Percentiles rank a stretch among this genome's conserved stretches.
phyloP scores from a whole-genome alignment of 2,329 filamentous ascomycete genomes.

The Helotiales sp. region DNA sequence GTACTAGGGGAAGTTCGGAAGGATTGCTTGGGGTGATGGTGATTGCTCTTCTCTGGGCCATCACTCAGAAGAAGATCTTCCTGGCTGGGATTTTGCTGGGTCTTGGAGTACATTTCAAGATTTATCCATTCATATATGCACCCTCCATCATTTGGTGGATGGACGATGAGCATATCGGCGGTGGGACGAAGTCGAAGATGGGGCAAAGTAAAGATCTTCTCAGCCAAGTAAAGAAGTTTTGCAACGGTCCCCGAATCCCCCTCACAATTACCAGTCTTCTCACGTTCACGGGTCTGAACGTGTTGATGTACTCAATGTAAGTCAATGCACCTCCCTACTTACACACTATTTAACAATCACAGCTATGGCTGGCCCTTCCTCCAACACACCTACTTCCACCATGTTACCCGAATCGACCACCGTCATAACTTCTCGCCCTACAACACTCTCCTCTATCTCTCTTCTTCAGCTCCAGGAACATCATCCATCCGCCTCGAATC shows the following conservation, averaged over 20 bases:
- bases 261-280: slow-evolving; percentile 68
- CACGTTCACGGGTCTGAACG: slow-evolving; percentile 77
- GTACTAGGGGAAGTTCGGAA: slow-evolving; percentile 91
- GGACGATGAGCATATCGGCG: slow-evolving; percentile 57
- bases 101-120: slow-evolving; percentile 93
- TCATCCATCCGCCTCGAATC: slow-evolving; percentile 65
- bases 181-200: slow-evolving; percentile 17
- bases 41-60: slow-evolving; percentile 82
- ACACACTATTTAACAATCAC: not conserved
- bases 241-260: slow-evolving; percentile 59
- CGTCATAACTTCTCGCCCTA: slow-evolving; percentile 98
- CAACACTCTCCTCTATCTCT: slow-evolving; percentile 87
- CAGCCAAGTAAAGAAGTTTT: slow-evolving; percentile 48
- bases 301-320: slow-evolving; percentile 77
- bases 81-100: slow-evolving; percentile 80
- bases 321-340: slow-evolving; percentile 35
- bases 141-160: slow-evolving; percentile 82
- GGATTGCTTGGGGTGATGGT: slow-evolving; percentile 87
- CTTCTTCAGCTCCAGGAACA: slow-evolving; percentile 62
- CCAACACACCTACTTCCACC: slow-evolving; percentile 89
- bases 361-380: slow-evolving; percentile 83
- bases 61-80: slow-evolving; percentile 62
- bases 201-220: slow-evolving; percentile 36
- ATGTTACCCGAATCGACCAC: slow-evolving; percentile 91
- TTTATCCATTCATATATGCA: slow-evolving; percentile 97